Percentiles rank a stretch among this genome's conserved stretches.
phyloP scores from a whole-genome alignment of 2,329 filamentous ascomycete species.

The Penicillium occitanis region DNA sequence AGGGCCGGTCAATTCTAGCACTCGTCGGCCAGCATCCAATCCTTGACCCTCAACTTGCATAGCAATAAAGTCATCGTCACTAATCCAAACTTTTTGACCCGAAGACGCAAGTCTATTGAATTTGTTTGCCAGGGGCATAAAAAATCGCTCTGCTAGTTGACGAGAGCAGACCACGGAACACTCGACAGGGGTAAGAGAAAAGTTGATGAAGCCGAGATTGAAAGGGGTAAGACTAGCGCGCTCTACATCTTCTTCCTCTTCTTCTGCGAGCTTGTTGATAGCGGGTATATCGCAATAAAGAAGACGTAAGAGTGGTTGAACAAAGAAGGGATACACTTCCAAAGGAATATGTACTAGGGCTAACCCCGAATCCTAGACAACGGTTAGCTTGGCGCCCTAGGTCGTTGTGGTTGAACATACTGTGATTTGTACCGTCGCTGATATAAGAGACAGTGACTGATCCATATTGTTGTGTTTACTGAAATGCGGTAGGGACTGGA shows the following conservation, averaged over 20 bases:
- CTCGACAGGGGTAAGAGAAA: constrained; percentile 88
- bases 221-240: constrained; percentile 39
- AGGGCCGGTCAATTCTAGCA: constrained; percentile 87
- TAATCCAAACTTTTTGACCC: constrained; percentile 65
- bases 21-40: constrained; percentile 84
- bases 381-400: not conserved
- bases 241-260: constrained; percentile 40
- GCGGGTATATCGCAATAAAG: constrained; percentile 63
- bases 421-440: constrained; percentile 36
- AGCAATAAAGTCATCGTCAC: constrained; percentile 78
- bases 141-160: constrained; percentile 70
- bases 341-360: constrained; percentile 89
- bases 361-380: constrained; percentile 73
- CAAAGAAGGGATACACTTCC: constrained; percentile 70
- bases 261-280: constrained; percentile 40
- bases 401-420: constrained; percentile 23
- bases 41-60: constrained; percentile 89
- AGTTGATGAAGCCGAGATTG: constrained; percentile 76
- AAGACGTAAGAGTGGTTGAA: constrained; percentile 83
- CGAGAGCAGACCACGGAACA: constrained; percentile 88
- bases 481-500: not conserved
- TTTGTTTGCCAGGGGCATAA: constrained; percentile 66
- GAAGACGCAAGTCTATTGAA: constrained; percentile 52
- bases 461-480: constrained; percentile 24
- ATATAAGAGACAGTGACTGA: constrained; percentile 32